Conservation (phyloP, 148 eudicot genomes). For the Dysphania ambrosioides region DNA sequence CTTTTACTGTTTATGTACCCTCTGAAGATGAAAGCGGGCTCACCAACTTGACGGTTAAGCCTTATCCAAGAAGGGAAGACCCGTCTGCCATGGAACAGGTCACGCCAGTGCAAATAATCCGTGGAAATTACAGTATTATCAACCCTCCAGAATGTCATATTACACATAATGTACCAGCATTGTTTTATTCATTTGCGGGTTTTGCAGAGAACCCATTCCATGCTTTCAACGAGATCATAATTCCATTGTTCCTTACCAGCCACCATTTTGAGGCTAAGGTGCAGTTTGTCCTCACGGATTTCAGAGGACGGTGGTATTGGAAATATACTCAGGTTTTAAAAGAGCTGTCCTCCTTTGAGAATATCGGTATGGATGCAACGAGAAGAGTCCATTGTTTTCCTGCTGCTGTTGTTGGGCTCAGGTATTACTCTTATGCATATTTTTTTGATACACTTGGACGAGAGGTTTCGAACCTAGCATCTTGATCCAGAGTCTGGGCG, state of each 20-base stretch:
- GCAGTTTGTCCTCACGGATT: constrained; percentile 36
- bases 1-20: constrained; percentile 30
- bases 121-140: constrained; percentile 22
- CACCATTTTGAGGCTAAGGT: constrained; percentile 25
- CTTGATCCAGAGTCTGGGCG: not conserved
- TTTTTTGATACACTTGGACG: not conserved
- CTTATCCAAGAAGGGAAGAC: constrained; percentile 45
- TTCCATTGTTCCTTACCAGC: constrained; percentile 35
- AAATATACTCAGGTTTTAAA: constrained; percentile 26
- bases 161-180: constrained; percentile 46
- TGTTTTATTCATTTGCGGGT: constrained; percentile 43
- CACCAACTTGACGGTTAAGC: constrained; percentile 21
- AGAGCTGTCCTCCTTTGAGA: constrained; percentile 25
- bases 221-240: constrained; percentile 32
- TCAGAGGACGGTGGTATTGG: constrained; percentile 25
- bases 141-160: constrained; percentile 41
- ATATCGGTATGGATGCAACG: constrained; percentile 13
- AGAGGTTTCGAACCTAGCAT: not conserved
- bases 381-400: constrained; percentile 35
- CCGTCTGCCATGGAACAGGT: constrained; percentile 33
- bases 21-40: constrained; percentile 17
- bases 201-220: constrained; percentile 35
- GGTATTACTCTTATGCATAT: constrained; percentile 14
- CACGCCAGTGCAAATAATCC: constrained; percentile 44
- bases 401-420: constrained; percentile 36